Conservation (phyloP, 2,329 filamentous ascomycete species). For the Curvularia sp. region DNA sequence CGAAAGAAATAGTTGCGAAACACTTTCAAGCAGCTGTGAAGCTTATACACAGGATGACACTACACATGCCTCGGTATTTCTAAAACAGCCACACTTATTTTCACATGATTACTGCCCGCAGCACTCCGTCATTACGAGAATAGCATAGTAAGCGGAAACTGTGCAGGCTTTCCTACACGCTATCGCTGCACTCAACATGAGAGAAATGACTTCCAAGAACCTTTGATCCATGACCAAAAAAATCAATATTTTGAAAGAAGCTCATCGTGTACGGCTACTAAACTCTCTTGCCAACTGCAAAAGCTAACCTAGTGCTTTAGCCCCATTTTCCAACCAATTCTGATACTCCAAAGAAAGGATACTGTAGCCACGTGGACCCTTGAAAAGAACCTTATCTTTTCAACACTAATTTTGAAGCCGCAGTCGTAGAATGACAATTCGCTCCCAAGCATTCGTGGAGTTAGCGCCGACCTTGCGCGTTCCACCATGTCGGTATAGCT, state of each 20-base stretch:
- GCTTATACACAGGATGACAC: neutral
- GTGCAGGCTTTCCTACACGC: neutral
- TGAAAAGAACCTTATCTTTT: neutral
- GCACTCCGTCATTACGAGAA: neutral
- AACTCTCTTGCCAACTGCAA: slow-evolving; percentile 1
- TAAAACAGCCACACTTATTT: slow-evolving; percentile 1
- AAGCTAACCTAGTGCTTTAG: slow-evolving; percentile 7
- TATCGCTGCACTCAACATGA: neutral
- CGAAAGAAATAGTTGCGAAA: neutral
- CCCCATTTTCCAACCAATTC: neutral
- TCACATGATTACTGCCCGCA: slow-evolving; percentile 9
- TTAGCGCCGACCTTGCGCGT: slow-evolving; percentile 14
- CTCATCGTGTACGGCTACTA: slow-evolving; percentile 1
- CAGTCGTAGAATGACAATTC: slow-evolving; percentile 2
- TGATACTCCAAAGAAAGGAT: slow-evolving; percentile 10
- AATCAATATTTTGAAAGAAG: neutral
- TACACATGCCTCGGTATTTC: slow-evolving; percentile 9
- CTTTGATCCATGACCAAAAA: neutral
- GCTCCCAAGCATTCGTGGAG: slow-evolving; percentile 18
- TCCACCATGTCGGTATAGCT: slow-evolving; percentile 22
- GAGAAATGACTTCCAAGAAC: neutral
- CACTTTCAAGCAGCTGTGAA: neutral
- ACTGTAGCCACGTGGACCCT: slow-evolving; percentile 7
- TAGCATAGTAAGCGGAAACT: neutral
- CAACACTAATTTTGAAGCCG: slow-evolving; percentile 6